Conservation (phyloP, 2,329 filamentous ascomycete genomes). For the Zalaria obscura region DNA sequence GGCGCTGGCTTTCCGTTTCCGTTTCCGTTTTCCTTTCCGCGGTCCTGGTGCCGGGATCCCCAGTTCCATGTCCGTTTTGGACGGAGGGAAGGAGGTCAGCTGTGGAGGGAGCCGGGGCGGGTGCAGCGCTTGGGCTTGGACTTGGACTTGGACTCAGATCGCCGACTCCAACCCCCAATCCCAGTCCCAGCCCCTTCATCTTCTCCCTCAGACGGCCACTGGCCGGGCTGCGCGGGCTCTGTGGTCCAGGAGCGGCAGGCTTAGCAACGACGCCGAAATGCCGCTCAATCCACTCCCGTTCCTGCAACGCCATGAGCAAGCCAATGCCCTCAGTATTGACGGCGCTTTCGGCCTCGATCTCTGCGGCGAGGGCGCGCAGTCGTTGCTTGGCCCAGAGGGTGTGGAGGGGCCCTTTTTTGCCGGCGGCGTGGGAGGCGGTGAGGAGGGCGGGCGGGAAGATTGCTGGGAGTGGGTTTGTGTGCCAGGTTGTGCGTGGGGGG, state of each 20-base stretch:
- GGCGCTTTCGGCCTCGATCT: slow-evolving; percentile 61
- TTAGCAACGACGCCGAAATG: slow-evolving; percentile 54
- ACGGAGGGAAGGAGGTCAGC: slow-evolving; percentile 4
- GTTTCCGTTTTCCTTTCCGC: slow-evolving; percentile 8
- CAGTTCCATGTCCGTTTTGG: too few relatives aligned
- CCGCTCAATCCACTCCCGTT: slow-evolving; percentile 72
- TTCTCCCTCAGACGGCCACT: slow-evolving; percentile 65
- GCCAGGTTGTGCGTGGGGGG: slow-evolving; percentile 20
- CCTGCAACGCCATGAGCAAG: slow-evolving; percentile 68
- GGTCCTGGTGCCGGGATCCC: neutral
- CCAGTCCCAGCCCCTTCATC: slow-evolving; percentile 62
- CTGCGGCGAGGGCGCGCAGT: slow-evolving; percentile 57
- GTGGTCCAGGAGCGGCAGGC: slow-evolving; percentile 33
- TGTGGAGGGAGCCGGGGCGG: too few relatives aligned
- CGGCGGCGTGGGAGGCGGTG: slow-evolving; percentile 48
- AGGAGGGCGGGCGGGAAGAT: slow-evolving; percentile 71
- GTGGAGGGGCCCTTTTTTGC: slow-evolving; percentile 70
- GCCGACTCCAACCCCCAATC: slow-evolving; percentile 51
- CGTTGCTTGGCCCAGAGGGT: slow-evolving; percentile 83
- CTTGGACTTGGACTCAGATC: slow-evolving; percentile 16
- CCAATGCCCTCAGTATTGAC: slow-evolving; percentile 70
- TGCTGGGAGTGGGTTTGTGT: slow-evolving; percentile 69
- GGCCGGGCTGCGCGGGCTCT: slow-evolving; percentile 46
- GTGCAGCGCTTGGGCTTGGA: too few relatives aligned
- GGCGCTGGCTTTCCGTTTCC: neutral